phyloP scores from a whole-genome alignment of 495 filamentous ascomycete genomes.

The Collariella sp. region DNA sequence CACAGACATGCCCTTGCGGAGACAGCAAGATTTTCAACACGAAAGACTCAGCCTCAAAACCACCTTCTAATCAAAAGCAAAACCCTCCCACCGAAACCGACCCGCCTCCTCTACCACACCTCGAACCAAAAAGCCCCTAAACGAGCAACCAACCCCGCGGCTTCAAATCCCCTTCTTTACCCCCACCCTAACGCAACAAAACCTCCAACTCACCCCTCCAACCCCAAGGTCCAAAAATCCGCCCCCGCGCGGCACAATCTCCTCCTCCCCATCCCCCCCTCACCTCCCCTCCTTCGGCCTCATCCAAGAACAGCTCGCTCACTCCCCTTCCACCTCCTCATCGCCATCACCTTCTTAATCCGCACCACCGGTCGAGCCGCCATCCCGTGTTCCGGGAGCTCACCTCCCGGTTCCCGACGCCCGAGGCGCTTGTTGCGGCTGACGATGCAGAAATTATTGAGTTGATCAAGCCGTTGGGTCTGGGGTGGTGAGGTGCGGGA shows the following conservation, averaged over 20 bases:
- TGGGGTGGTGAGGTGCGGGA: conserved; percentile 45
- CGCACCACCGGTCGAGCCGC: conserved; percentile 66
- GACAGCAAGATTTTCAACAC: too few relatives aligned
- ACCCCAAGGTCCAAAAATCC: conserved; percentile 12
- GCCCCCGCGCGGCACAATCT: conserved; percentile 42
- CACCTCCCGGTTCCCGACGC: conserved; percentile 58
- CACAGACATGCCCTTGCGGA: too few relatives aligned
- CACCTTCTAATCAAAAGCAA: not conserved
- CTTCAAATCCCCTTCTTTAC: conserved; percentile 39
- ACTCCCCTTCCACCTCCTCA: conserved; percentile 60
- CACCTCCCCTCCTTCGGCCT: conserved; percentile 58
- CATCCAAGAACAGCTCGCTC: conserved; percentile 70
- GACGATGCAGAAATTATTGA: conserved; percentile 46
- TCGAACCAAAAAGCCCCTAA: not conserved
- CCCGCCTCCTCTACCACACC: not conserved
- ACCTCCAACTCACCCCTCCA: not conserved
- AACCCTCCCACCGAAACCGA: not conserved
- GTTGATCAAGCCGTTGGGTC: conserved; percentile 65
- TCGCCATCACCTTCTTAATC: conserved; percentile 77
- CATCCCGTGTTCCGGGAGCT: conserved; percentile 68
- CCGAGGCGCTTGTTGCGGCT: conserved; percentile 54
- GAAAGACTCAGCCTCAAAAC: not conserved
- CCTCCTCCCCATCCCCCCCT: conserved; percentile 69
- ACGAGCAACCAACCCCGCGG: conserved; percentile 14
- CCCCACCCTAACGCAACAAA: not conserved